A percentile compares a stretch with the other conserved stretches of the same genome.
Conservation (phyloP, 2,329 filamentous ascomycete species). For the Ophiostoma ips region DNA sequence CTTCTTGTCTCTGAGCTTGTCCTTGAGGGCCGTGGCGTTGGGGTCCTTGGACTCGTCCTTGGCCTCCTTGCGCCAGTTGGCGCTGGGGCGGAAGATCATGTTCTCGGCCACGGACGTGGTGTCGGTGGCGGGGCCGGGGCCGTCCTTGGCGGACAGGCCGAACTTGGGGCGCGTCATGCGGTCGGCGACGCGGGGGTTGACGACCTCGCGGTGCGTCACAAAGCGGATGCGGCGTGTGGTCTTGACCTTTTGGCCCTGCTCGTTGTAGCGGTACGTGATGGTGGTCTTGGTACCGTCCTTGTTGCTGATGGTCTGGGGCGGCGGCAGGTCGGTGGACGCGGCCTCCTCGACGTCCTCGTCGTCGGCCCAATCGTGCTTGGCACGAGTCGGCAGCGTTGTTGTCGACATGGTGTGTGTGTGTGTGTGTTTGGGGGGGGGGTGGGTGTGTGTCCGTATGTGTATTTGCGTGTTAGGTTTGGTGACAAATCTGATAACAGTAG, state of each 20-base stretch:
- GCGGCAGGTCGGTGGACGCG: constrained; percentile 52
- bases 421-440: background rate
- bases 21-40: constrained; percentile 62
- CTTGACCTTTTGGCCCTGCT: constrained; percentile 91
- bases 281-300: constrained; percentile 98
- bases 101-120: constrained; percentile 94
- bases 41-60: constrained; percentile 62
- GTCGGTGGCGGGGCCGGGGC: constrained; percentile 61
- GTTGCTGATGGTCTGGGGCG: constrained; percentile 82
- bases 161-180: constrained; percentile 91
- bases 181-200: constrained; percentile 94
- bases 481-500: background rate
- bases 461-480: background rate
- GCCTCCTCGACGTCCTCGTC: constrained; percentile 78
- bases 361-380: constrained; percentile 78
- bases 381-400: constrained; percentile 11
- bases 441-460: background rate
- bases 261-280: constrained; percentile 79
- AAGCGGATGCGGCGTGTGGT: constrained; percentile 91
- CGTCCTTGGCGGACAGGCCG: constrained; percentile 75
- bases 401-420: constrained; percentile 10
- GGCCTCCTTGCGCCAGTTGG: constrained; percentile 86
- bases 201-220: constrained; percentile 78
- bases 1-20: constrained; percentile 94
- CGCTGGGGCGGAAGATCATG: constrained; percentile 86